Evolutionary conservation across 768 basidiomycete species (phyloP).

Genomic region (Leccinum uliginosum): DNA sequence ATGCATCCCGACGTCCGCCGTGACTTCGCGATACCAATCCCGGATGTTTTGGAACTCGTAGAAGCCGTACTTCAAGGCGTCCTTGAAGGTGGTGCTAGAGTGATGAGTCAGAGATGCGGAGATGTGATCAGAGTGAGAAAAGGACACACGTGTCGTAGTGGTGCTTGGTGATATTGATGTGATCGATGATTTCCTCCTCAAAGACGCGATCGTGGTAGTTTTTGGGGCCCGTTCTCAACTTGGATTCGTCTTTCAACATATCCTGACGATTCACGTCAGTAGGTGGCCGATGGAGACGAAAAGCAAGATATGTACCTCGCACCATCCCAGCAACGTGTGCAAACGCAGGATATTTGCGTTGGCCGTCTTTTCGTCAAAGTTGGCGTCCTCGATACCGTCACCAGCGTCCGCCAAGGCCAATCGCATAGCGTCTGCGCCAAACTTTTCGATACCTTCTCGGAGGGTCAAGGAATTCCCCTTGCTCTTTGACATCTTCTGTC

Average conservation of each 20-base stretch:
- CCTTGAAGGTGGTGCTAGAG: slow-evolving; percentile 87
- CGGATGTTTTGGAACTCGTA: slow-evolving; percentile 91
- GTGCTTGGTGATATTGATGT: slow-evolving; percentile 76
- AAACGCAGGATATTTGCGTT: slow-evolving; percentile 94
- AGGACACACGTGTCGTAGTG: slow-evolving; percentile 74
- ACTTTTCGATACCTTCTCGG: slow-evolving; percentile 85
- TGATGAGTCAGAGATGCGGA: not conserved
- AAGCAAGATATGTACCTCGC: slow-evolving; percentile 57
- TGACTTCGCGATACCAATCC: slow-evolving; percentile 96
- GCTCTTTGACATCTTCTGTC: slow-evolving; percentile 98
- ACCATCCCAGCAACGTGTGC: slow-evolving; percentile 89
- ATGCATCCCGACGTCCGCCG: slow-evolving; percentile 88
- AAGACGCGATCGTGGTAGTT: slow-evolving; percentile 87
- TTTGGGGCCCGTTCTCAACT: slow-evolving; percentile 68
- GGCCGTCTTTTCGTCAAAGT: slow-evolving; percentile 98
- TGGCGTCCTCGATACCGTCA: slow-evolving; percentile 96
- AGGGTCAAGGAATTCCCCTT: slow-evolving; percentile 94
- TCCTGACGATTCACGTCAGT: slow-evolving; percentile 48
- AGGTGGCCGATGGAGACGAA: not conserved
- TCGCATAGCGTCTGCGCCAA: slow-evolving; percentile 93
- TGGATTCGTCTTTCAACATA: slow-evolving; percentile 65
- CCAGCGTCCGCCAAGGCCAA: slow-evolving; percentile 93
- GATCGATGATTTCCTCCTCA: slow-evolving; percentile 83
- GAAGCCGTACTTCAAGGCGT: slow-evolving; percentile 91
- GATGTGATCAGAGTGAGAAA: not conserved